Evolutionary conservation across 345 rosid genomes (phyloP).

Genomic region (Pelargonium nanum): DNA sequence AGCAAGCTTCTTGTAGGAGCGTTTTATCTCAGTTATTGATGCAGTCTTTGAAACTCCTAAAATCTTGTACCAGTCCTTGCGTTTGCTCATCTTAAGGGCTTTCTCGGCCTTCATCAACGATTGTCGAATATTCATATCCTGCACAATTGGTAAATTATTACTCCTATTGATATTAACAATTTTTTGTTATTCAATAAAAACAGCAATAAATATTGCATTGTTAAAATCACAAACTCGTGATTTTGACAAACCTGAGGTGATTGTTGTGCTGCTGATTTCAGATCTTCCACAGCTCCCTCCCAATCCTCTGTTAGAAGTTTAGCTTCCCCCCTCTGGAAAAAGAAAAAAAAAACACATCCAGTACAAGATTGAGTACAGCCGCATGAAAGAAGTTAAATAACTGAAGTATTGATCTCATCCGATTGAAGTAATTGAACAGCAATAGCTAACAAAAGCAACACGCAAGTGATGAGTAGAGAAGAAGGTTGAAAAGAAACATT

Average conservation of each 20-base stretch:
- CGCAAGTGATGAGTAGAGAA: not conserved
- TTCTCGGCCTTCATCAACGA: constrained; percentile 82
- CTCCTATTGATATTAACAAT: not conserved
- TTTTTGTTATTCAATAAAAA: not conserved
- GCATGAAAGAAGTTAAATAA: no score
- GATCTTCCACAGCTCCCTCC: constrained; percentile 97
- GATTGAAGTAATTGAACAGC: no score
- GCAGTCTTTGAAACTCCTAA: constrained; percentile 77
- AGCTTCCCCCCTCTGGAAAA: constrained; percentile 82
- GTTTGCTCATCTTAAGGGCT: constrained; percentile 89
- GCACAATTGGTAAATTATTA: constrained; percentile 11
- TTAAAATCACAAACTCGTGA: not conserved
- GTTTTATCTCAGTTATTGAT: constrained; percentile 72
- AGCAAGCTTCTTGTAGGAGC: constrained; percentile 94
- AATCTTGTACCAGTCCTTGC: constrained; percentile 95
- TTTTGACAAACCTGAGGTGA: constrained; percentile 68
- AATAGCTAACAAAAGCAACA: not conserved
- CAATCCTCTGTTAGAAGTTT: constrained; percentile 86
- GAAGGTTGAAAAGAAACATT: constrained; percentile 2
- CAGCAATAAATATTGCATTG: constrained; percentile 1
- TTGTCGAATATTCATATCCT: constrained; percentile 83
- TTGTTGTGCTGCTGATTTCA: constrained; percentile 70
- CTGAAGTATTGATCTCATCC: no score
- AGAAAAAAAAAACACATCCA: not conserved
- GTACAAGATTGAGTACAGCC: constrained; percentile 1